Evolutionary conservation across 768 basidiomycete genomes (phyloP), one percentile per base, ranked within the genome.

Genomic region (Russula foetens): DNA sequence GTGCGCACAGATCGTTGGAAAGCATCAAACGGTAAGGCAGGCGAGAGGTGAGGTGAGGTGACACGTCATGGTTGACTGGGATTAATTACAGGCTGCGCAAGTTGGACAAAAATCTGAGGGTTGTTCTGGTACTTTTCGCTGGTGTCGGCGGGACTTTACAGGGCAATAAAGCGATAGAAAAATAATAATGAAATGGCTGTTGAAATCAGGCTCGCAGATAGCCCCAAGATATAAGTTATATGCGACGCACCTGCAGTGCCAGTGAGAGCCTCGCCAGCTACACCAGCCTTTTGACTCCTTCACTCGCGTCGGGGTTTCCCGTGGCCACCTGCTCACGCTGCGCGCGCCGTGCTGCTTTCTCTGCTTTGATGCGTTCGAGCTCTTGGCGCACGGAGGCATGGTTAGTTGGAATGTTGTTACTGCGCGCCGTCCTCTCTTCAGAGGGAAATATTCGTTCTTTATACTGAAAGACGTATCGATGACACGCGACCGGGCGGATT

Each of bases 401-500:
- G 67, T 89, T 84, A 26, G 80, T 83, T 4, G 88, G 88, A 44
- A 91, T 71, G 53, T 74, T 76, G 84, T 26, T 62, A 41, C 61
- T 58, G 21, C 89, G 67, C 24, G 77, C 73, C 26, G 80, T 77
- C 60, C 82, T 78, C 59, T 85, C 79, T 26, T 81, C 71, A 7
- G 83, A 75, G 31, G 87, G 88, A 67, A 90, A 88, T 21, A 90
- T 74, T 68, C 77, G 84, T 50, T 88, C 81, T 70, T 85, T 82
- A 69, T 90, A 89, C 89, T 91, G 41, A 29, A 21, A 43, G 24
- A 44, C 55, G 2, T n/a, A 21, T 44, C 12, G 41, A 14, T 53
- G 26, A 41, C 39, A 7, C 17, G 39, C 39, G 17, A 41, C 11
- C 39, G 39, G 3, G 39, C 21, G 38, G 35, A 17, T 35, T 9